Evolutionary conservation across 225 moss, liverwort and hornwort genomes (phyloP), one percentile per base, ranked within the genome.

Genomic region (Anthoceros angustus): DNA sequence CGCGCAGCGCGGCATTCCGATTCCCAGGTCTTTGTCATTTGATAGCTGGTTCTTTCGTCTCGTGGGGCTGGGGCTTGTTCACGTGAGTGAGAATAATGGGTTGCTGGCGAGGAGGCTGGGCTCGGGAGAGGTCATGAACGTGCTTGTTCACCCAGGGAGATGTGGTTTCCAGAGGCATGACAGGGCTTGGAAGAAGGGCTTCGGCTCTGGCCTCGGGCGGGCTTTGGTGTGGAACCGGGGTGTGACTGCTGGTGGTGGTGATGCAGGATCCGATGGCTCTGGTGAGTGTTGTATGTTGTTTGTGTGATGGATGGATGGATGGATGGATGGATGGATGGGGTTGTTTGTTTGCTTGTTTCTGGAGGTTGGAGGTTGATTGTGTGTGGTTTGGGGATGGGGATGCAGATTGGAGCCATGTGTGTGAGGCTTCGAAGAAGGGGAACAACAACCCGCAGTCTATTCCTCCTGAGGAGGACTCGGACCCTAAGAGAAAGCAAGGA

Each of bases 381-480:
- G 55, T 23, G 4, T 9, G 55, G n/a, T n/a, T 55, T 23, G 8
- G 23, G 18, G 55, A 5, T 55, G 55, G 18, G 16, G 18, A 15
- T 8, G 77, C 67, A 68, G 55, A 72, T 70, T 43, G 25, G 42
- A 46, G 43, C 40, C 74, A 78, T 18, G 55, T 15, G 18, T 55
- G 7, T 23, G 16, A 43, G 48, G 74, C 78, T 38, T 67, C 70
- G 9, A 70, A 62, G 25, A 70, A 67, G n/a, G 67, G 74, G 40
- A 74, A 68, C 16, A 74, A 68, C 32, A 69, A 64, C n/a, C 76
- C 72, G 64, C 71, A 77, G 49, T 69, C 76, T 66, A 71, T 66
- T 38, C 82, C 76, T 39, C 76, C 78, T 32, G 82, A 82, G 55
- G 82, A 79, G 42, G 74, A 72, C 26, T 67, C 74, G 26, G 76